Evolutionary conservation across 163 green algal species (phyloP).

Genomic region (Coccomyxa subellipsoidea): DNA sequence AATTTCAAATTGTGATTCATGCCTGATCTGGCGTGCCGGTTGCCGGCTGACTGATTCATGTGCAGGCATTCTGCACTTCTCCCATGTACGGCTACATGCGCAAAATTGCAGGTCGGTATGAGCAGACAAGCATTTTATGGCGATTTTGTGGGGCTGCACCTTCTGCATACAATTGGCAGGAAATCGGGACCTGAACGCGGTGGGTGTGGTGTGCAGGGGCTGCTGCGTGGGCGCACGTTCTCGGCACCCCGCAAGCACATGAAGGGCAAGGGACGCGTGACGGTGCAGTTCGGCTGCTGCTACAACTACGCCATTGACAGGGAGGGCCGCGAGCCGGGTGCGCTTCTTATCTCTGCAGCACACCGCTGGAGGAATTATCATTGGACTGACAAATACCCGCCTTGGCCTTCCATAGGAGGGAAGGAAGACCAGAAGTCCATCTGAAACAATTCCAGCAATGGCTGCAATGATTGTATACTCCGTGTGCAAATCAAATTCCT

Average conservation of each 20-base stretch:
- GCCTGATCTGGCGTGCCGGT: background rate
- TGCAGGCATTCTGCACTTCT: no score
- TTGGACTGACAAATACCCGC: no score
- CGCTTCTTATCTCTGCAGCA: background rate
- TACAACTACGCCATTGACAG: slow-evolving; percentile 60
- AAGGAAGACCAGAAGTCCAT: no score
- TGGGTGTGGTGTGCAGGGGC: slow-evolving; percentile 17
- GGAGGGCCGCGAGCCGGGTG: slow-evolving; percentile 37
- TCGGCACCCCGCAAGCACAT: slow-evolving; percentile 53
- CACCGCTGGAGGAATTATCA: no score
- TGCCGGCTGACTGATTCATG: background rate
- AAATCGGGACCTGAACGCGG: background rate
- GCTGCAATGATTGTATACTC: no score
- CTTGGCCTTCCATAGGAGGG: no score
- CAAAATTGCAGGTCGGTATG: no score
- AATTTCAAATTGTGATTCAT: background rate
- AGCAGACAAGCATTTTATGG: no score
- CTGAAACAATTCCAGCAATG: no score
- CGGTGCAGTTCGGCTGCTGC: slow-evolving; percentile 63
- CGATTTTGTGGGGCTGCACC: no score
- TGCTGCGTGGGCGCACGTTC: slow-evolving; percentile 50
- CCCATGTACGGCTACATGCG: no score
- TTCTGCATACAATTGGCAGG: background rate
- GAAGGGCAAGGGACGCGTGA: slow-evolving; percentile 53
- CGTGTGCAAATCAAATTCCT: no score